These are phyloP conservation scores for Trichoderma asperellum DNA, from an alignment of 2,329 filamentous ascomycete genomes.

Conservation along the genomic window DNA sequence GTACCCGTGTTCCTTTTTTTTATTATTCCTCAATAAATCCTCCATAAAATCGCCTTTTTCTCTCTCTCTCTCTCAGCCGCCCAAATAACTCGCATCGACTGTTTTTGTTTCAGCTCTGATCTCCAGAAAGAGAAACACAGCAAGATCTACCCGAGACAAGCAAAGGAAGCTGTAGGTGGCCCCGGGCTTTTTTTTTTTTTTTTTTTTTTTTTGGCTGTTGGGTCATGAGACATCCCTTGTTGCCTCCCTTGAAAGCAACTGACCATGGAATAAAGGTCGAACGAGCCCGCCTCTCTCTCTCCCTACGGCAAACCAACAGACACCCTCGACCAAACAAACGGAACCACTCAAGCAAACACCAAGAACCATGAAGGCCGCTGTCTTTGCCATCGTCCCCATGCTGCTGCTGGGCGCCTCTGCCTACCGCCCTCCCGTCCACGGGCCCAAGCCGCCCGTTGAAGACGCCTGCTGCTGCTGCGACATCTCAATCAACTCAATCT, in stretches of 20 bases:
- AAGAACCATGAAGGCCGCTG: slow-evolving; percentile 30
- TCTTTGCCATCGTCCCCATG: slow-evolving; percentile 4
- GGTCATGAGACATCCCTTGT: slow-evolving; percentile 1
- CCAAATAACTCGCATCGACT: background rate
- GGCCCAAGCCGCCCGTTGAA: background rate
- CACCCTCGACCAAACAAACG: background rate
- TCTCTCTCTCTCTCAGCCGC: background rate
- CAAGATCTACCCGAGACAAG: background rate
- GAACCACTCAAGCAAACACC: background rate
- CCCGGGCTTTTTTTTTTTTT: background rate
- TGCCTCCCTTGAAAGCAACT: background rate
- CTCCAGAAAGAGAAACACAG: background rate
- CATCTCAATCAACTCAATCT: slow-evolving; percentile 32
- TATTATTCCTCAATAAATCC: background rate
- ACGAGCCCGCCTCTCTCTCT: background rate
- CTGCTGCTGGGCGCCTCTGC: slow-evolving; percentile 34
- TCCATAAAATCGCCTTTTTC: background rate
- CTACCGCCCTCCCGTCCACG: slow-evolving; percentile 32
- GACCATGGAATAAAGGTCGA: slow-evolving; percentile 4
- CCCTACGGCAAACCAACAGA: background rate
- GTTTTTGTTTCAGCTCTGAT: background rate
- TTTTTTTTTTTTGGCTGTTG: background rate
- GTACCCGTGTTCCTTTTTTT: background rate
- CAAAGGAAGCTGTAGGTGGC: background rate
- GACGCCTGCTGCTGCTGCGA: slow-evolving; percentile 44